Conservation (phyloP, 148 eudicot species). For the Selenicereus undatus region DNA sequence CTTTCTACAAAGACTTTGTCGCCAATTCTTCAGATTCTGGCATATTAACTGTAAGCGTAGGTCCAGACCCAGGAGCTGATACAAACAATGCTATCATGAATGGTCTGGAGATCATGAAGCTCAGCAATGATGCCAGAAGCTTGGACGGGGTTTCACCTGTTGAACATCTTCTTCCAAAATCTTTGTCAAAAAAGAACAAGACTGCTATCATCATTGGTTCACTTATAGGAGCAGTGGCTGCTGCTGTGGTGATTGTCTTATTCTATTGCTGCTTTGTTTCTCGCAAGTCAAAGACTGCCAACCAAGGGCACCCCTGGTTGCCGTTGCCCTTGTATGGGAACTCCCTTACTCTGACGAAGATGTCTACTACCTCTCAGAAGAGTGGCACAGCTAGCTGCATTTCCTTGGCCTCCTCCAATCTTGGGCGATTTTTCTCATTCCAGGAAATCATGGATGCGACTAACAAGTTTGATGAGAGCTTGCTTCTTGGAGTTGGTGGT, state of each 20-base stretch:
- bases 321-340: slow-evolving; percentile 86
- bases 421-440: slow-evolving; percentile 76
- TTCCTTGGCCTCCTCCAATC: slow-evolving; percentile 67
- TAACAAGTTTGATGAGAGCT: slow-evolving; percentile 75
- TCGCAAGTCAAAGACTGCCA: slow-evolving; percentile 44
- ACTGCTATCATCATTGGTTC: slow-evolving; percentile 46
- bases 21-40: slow-evolving; percentile 51
- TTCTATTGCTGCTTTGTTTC: slow-evolving; percentile 54
- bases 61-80: slow-evolving; percentile 69
- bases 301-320: slow-evolving; percentile 68
- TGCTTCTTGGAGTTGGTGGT: slow-evolving; percentile 94
- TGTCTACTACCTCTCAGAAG: slow-evolving; percentile 82
- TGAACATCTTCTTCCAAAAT: slow-evolving; percentile 48
- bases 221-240: slow-evolving; percentile 49
- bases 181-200: slow-evolving; percentile 36
- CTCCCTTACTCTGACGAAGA: slow-evolving; percentile 71
- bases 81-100: slow-evolving; percentile 55
- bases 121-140: slow-evolving; percentile 84
- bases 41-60: slow-evolving; percentile 65
- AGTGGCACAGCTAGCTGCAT: slow-evolving; percentile 94
- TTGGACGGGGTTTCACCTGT: slow-evolving; percentile 62
- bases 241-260: slow-evolving; percentile 36
- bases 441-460: slow-evolving; percentile 94
- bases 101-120: slow-evolving; percentile 86
- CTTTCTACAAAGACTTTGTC: slow-evolving; percentile 79